These are phyloP conservation scores for Elymus sibiricus DNA, from an alignment of 176 grass and related monocot genomes.

Conservation along the genomic window DNA sequence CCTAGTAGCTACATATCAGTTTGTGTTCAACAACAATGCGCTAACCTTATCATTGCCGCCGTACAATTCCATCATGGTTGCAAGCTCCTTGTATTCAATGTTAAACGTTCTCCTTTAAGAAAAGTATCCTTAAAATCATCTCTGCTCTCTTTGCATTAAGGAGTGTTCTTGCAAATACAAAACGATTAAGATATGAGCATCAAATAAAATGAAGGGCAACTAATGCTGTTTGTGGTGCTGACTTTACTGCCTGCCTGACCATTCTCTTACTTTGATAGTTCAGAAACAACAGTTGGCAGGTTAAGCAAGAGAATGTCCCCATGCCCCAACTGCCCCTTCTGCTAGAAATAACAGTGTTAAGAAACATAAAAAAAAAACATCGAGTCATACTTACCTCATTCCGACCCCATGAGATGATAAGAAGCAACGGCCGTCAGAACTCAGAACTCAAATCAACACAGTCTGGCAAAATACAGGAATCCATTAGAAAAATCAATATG, in stretches of 20 bases:
- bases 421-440: slow-evolving; percentile 74
- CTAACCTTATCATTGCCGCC: slow-evolving; percentile 90
- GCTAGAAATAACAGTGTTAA: slow-evolving; percentile 36
- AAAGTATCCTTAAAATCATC: slow-evolving; percentile 72
- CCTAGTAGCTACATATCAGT: background rate
- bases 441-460: slow-evolving; percentile 62
- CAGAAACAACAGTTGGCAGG: slow-evolving; percentile 69
- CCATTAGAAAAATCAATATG: background rate
- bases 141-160: slow-evolving; percentile 45
- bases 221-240: no score
- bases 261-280: slow-evolving; percentile 78
- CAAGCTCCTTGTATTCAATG: slow-evolving; percentile 88
- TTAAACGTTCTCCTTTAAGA: slow-evolving; percentile 74
- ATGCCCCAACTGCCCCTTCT: slow-evolving; percentile 96
- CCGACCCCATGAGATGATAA: slow-evolving; percentile 84
- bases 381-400: slow-evolving; percentile 48
- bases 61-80: slow-evolving; percentile 75
- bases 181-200: no score
- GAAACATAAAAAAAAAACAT: slow-evolving; percentile 1
- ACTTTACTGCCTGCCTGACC: no score
- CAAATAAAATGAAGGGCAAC: no score
- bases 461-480: slow-evolving; percentile 44
- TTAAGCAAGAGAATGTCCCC: slow-evolving; percentile 71
- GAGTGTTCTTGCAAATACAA: no score
- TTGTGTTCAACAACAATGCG: background rate